phyloP scores from a whole-genome alignment of 257 asterid species.

The Penstemon davidsonii region DNA sequence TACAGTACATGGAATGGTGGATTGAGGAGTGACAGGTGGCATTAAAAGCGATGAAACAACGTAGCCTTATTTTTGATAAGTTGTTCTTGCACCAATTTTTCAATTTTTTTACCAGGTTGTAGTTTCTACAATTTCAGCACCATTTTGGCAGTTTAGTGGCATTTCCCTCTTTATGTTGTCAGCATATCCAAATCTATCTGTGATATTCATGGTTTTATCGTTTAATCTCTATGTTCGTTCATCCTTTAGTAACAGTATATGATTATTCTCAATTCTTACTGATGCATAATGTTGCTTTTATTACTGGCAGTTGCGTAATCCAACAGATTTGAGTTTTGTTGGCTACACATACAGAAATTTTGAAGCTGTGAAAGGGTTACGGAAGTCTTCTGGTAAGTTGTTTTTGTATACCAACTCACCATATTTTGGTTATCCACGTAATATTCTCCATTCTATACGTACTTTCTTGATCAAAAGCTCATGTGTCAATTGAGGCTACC shows the following conservation, averaged over 20 bases:
- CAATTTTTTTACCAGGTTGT: neutral
- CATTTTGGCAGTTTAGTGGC: neutral
- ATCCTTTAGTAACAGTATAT: neutral
- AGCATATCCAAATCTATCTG: neutral
- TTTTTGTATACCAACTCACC: slow-evolving; percentile 10
- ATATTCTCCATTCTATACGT: neutral
- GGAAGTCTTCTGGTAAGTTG: slow-evolving; percentile 43
- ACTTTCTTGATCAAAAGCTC: slow-evolving; percentile 3
- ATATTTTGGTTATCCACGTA: neutral
- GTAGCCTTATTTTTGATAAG: neutral
- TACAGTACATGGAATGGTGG: neutral
- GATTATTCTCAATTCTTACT: slow-evolving; percentile 2
- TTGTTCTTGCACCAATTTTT: neutral
- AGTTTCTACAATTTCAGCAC: neutral
- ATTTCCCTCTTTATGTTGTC: neutral
- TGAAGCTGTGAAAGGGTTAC: slow-evolving; percentile 66
- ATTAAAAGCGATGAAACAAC: neutral
- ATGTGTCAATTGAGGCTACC: neutral
- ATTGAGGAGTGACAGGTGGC: neutral
- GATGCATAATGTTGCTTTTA: slow-evolving; percentile 9
- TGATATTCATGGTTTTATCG: neutral
- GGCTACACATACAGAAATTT: slow-evolving; percentile 84
- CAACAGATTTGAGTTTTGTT: slow-evolving; percentile 70
- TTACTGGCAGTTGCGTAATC: slow-evolving; percentile 54
- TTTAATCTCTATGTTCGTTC: neutral